A percentile compares a stretch with the other conserved stretches of the same genome.
Evolutionary conservation across 2,329 filamentous ascomycete species (phyloP).

Genomic region (Curvularia sp.): DNA sequence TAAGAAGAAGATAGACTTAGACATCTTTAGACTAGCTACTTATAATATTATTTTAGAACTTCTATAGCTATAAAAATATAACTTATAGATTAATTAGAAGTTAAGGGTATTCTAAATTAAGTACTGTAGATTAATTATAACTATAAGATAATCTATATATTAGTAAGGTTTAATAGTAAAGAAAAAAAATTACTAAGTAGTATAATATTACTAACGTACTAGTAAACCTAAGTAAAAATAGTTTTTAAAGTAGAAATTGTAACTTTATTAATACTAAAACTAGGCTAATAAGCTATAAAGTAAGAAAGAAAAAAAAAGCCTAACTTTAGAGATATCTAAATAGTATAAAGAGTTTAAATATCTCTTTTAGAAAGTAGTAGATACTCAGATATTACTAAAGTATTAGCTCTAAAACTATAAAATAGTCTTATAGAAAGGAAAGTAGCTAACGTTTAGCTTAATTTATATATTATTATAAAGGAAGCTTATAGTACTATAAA

Average conservation of each 20-base stretch:
- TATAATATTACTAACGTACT: background rate
- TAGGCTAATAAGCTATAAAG: background rate
- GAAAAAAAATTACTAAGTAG: background rate
- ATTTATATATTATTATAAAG: too few relatives aligned
- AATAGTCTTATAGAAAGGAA: conserved; percentile 6
- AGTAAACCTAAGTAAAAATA: background rate
- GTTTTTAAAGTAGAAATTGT: background rate
- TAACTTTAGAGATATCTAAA: background rate
- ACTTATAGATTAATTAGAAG: too few relatives aligned
- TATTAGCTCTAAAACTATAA: conserved; percentile 5
- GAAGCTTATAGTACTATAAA: too few relatives aligned
- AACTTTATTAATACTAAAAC: too few relatives aligned
- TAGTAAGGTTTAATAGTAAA: background rate
- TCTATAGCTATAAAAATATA: too few relatives aligned
- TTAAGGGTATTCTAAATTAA: too few relatives aligned
- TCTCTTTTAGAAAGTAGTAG: conserved; percentile 4
- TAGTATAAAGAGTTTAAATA: conserved; percentile 2
- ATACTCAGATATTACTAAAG: background rate
- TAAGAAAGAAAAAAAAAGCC: background rate
- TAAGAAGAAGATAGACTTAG: too few relatives aligned
- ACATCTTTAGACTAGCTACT: too few relatives aligned
- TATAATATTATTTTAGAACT: too few relatives aligned
- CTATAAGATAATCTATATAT: too few relatives aligned
- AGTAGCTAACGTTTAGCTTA: too few relatives aligned
- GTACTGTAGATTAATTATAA: too few relatives aligned